A percentile compares a stretch with the other conserved stretches of the same genome.
Evolutionary conservation across 805 yeast genomes (phyloP).

Genomic region (Candida glaebosa): DNA sequence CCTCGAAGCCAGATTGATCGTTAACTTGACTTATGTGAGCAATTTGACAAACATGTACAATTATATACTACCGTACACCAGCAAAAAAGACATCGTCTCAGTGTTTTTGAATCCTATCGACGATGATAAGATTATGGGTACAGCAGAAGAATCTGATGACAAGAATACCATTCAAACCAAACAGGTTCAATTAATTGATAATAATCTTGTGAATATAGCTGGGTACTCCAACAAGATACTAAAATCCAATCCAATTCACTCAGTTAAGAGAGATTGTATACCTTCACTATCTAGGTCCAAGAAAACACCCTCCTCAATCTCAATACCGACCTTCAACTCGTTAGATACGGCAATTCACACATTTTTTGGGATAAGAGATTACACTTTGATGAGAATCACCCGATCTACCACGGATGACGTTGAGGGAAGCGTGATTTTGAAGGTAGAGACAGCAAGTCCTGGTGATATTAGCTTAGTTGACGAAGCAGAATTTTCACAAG

Average conservation of each 20-base stretch:
- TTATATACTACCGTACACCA: constrained; percentile 34
- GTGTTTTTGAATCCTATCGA: constrained; percentile 10
- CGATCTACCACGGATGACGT: constrained; percentile 51
- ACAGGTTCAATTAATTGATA: constrained; percentile 35
- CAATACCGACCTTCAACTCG: constrained; percentile 34
- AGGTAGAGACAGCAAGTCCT: constrained; percentile 53
- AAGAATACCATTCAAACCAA: constrained; percentile 15
- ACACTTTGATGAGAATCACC: constrained; percentile 49
- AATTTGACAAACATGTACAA: constrained; percentile 43
- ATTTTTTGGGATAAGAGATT: constrained; percentile 40
- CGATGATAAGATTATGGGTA: constrained; percentile 4
- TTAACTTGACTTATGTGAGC: constrained; percentile 46
- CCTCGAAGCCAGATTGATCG: constrained; percentile 49
- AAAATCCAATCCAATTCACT: constrained; percentile 12
- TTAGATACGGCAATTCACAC: constrained; percentile 45
- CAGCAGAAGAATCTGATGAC: constrained; percentile 7
- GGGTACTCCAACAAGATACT: constrained; percentile 35
- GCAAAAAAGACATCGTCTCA: constrained; percentile 17
- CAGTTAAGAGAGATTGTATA: constrained; percentile 7
- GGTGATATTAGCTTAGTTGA: constrained; percentile 50
- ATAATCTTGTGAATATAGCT: constrained; percentile 34
- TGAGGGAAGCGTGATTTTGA: constrained; percentile 50
- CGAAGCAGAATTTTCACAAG: constrained; percentile 41
- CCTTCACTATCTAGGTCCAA: constrained; percentile 12
- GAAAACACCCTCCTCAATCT: not conserved